Evolutionary conservation across 805 yeast species (phyloP).

Genomic region (Starmerella cellae): DNA sequence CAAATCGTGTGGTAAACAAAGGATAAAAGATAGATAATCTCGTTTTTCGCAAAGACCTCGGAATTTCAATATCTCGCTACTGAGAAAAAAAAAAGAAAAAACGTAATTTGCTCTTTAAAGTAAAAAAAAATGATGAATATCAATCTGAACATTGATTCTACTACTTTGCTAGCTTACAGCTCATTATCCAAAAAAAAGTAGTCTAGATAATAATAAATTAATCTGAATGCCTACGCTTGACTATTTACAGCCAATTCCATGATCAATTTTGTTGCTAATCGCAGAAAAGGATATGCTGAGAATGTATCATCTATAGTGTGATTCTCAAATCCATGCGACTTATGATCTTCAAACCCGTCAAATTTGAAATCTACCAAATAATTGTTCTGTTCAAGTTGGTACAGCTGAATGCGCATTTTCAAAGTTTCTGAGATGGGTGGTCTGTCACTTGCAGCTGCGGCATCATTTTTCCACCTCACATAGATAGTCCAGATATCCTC

Average conservation of each 20-base stretch:
- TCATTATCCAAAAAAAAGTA: too few species aligned
- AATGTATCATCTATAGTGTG: conserved; percentile 61
- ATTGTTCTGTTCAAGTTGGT: conserved; percentile 90
- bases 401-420: conserved; percentile 94
- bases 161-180: too few species aligned
- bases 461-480: conserved; percentile 74
- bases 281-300: conserved; percentile 89
- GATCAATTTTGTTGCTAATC: conserved; percentile 78
- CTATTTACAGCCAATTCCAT: conserved; percentile 96
- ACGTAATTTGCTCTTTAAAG: too few species aligned
- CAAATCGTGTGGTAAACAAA: background rate
- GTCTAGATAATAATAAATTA: too few species aligned
- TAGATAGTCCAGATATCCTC: conserved; percentile 93
- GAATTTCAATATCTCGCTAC: too few species aligned
- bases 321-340: background rate
- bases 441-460: conserved; percentile 9
- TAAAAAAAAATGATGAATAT: too few species aligned
- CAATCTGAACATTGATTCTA: too few species aligned
- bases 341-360: conserved; percentile 76
- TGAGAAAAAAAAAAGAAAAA: too few species aligned
- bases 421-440: conserved; percentile 43
- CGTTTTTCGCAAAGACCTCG: too few species aligned
- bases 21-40: too few species aligned
- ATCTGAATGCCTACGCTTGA: conserved; percentile 35
- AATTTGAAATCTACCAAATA: conserved; percentile 93